Percentiles rank a stretch among this genome's conserved stretches.
Evolutionary conservation across 164 flowering plant genomes (phyloP).

Genomic region (Stephania cephalantha): DNA sequence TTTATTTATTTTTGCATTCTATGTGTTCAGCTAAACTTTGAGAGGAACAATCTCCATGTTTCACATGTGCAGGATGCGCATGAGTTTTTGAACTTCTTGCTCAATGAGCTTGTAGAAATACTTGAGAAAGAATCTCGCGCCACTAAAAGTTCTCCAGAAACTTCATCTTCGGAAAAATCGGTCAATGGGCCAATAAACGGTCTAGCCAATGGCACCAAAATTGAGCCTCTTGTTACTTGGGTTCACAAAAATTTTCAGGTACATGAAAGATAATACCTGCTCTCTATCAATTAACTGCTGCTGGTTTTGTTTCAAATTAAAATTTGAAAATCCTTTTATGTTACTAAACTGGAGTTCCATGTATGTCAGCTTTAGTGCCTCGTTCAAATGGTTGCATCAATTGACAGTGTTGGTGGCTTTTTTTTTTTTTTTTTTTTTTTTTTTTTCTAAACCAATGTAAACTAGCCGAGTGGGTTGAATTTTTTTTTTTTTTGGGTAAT

Average conservation of each 20-base stretch:
- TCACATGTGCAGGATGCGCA: constrained; percentile 83
- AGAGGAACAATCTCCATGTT: neutral
- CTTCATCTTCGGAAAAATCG: constrained; percentile 56
- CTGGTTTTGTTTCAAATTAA: neutral
- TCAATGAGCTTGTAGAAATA: constrained; percentile 94
- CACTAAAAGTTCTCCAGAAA: constrained; percentile 50
- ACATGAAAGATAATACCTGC: constrained; percentile 5
- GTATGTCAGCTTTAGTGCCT: neutral
- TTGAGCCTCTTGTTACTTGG: constrained; percentile 93
- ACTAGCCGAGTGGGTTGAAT: neutral
- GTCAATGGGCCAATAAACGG: constrained; percentile 54
- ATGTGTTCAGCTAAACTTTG: constrained; percentile 3
- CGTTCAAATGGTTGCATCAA: neutral
- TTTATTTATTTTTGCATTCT: neutral
- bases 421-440: neutral
- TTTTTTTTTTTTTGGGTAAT: too few relatives aligned
- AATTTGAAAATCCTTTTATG: neutral
- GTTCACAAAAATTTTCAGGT: constrained; percentile 99
- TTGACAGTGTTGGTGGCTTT: neutral
- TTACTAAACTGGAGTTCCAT: neutral
- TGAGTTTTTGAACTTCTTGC: constrained; percentile 90
- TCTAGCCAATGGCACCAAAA: constrained; percentile 54
- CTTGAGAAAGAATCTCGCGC: constrained; percentile 83
- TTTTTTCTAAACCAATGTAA: neutral
- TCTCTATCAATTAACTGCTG: neutral